Conservation (phyloP, 2,329 filamentous ascomycete genomes). For the Scolecobasidium constrictum region DNA sequence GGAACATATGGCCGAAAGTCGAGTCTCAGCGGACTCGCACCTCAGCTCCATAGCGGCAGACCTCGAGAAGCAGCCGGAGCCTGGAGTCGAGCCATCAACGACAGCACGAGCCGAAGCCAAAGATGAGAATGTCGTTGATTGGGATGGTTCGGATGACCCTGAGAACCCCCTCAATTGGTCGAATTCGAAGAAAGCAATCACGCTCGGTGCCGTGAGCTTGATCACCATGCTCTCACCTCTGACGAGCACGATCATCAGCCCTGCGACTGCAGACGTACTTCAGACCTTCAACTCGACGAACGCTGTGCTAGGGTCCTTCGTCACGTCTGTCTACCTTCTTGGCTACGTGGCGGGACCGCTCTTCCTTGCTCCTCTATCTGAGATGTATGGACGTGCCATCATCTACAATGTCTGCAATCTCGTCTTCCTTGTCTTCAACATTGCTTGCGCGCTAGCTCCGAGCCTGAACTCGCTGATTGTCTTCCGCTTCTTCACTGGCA, state of each 20-base stretch:
- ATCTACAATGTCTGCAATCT: neutral
- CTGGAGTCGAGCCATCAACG: too few relatives aligned
- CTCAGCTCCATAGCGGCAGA: too few relatives aligned
- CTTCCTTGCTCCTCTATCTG: conserved; percentile 2
- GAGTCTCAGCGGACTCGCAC: too few relatives aligned
- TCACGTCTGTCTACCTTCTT: conserved; percentile 24
- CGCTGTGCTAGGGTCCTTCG: conserved; percentile 19
- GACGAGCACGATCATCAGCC: conserved; percentile 24
- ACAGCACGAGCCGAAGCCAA: neutral
- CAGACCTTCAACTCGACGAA: conserved; percentile 21
- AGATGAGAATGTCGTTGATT: conserved; percentile 23
- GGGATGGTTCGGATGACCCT: conserved; percentile 33
- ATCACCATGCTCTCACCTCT: conserved; percentile 31
- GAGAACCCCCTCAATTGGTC: conserved; percentile 53
- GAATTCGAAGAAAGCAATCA: conserved; percentile 31
- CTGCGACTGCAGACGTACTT: conserved; percentile 20
- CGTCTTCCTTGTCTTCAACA: conserved; percentile 6
- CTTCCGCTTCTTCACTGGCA: conserved; percentile 8
- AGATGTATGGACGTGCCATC: conserved; percentile 10
- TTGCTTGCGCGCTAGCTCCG: conserved; percentile 9
- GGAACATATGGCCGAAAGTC: too few relatives aligned
- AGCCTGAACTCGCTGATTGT: conserved; percentile 7
- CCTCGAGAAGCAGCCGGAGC: too few relatives aligned
- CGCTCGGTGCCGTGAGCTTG: conserved; percentile 35
- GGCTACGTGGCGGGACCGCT: conserved; percentile 18